Percentiles rank a stretch among this genome's conserved stretches.
phyloP scores from a whole-genome alignment of 1,139 yeast genomes.

The Pichia sp. region DNA sequence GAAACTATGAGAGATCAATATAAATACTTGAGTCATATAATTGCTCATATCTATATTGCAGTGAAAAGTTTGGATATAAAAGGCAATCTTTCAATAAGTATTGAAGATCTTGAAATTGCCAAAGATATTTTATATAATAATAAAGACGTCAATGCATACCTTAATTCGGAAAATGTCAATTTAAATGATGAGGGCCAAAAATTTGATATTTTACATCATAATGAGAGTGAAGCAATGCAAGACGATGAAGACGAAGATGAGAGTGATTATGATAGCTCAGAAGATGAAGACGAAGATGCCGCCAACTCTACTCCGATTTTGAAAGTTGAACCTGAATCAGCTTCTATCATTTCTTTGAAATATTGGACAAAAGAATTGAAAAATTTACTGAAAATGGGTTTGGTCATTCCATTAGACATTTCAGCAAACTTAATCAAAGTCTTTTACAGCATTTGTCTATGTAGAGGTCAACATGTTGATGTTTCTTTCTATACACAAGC shows the following conservation, averaged over 20 bases:
- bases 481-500: conserved; percentile 57
- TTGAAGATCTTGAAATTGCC: conserved; percentile 32
- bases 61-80: conserved; percentile 68
- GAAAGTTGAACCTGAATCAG: conserved; percentile 56
- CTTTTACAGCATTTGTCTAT: conserved; percentile 63
- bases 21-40: conserved; percentile 67
- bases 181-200: conserved; percentile 23
- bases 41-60: conserved; percentile 73
- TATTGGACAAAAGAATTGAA: conserved; percentile 88
- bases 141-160: conserved; percentile 7
- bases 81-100: conserved; percentile 62
- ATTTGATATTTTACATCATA: conserved; percentile 31
- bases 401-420: conserved; percentile 65
- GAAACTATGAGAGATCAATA: conserved; percentile 68
- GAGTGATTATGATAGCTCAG: conserved; percentile 35
- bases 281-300: conserved; percentile 24
- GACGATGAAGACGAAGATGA: conserved; percentile 33
- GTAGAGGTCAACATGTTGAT: conserved; percentile 67
- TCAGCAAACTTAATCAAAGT: conserved; percentile 60
- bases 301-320: conserved; percentile 27
- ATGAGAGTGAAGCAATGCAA: conserved; percentile 29
- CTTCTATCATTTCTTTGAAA: conserved; percentile 66
- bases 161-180: conserved; percentile 6
- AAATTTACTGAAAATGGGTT: conserved; percentile 74
- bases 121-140: conserved; percentile 10